Evolutionary conservation across 148 eudicot genomes (phyloP).

Genomic region (Polygonum aviculare): DNA sequence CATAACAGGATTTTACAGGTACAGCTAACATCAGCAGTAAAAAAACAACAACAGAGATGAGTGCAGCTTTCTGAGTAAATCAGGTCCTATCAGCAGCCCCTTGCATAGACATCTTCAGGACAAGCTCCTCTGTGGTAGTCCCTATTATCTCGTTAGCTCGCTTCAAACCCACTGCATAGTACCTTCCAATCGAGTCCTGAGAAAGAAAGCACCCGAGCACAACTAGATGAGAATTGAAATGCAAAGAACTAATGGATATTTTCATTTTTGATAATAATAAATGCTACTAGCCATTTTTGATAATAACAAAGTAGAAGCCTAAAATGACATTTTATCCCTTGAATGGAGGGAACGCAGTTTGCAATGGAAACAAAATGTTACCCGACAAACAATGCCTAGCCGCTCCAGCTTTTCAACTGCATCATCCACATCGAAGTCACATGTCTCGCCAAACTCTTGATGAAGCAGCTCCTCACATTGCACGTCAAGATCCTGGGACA

Average conservation of each 20-base stretch:
- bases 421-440: slow-evolving; percentile 94
- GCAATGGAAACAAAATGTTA: slow-evolving; percentile 13
- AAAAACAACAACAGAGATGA: too few relatives aligned
- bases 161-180: slow-evolving; percentile 38
- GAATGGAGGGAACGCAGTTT: background rate
- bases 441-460: slow-evolving; percentile 75
- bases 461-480: slow-evolving; percentile 73
- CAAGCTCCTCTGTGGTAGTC: slow-evolving; percentile 58
- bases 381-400: slow-evolving; percentile 84
- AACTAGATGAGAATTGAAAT: background rate
- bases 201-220: background rate
- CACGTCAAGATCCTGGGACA: slow-evolving; percentile 74
- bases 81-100: background rate
- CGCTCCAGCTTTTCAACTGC: slow-evolving; percentile 77
- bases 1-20: background rate
- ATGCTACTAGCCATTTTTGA: background rate
- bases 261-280: too few relatives aligned
- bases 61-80: background rate
- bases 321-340: too few relatives aligned
- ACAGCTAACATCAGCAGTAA: background rate
- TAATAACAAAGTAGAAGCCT: background rate
- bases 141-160: slow-evolving; percentile 69
- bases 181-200: slow-evolving; percentile 56
- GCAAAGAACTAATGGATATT: background rate
- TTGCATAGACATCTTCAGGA: slow-evolving; percentile 37